phyloP scores from a whole-genome alignment of 129 eudicot genomes.

The Chrysanthemum seticuspe region DNA sequence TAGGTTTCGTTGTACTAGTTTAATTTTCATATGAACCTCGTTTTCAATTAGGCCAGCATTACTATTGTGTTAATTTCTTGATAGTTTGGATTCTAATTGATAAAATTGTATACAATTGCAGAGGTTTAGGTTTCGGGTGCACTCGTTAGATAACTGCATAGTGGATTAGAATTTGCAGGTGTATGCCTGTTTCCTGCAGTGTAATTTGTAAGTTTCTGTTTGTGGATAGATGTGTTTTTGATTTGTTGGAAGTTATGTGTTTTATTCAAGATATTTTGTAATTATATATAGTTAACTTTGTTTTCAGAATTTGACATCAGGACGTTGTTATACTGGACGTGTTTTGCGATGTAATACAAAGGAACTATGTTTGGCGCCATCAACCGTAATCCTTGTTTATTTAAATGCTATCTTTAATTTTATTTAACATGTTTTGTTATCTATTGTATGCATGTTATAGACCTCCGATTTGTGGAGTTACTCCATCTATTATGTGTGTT shows the following conservation, averaged over 20 bases:
- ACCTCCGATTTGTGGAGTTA: too few relatives aligned
- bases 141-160: not conserved
- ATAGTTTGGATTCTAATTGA: not conserved
- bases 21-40: too few relatives aligned
- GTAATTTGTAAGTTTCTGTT: conserved; percentile 10
- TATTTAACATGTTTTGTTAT: too few relatives aligned
- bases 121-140: too few relatives aligned
- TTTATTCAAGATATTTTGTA: not conserved
- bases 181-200: conserved; percentile 7
- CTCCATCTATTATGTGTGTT: too few relatives aligned
- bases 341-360: conserved; percentile 20
- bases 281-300: not conserved
- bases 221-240: not conserved
- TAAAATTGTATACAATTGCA: too few relatives aligned
- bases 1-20: too few relatives aligned
- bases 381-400: too few relatives aligned
- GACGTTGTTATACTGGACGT: conserved; percentile 6
- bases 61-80: conserved; percentile 2
- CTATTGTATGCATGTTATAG: too few relatives aligned
- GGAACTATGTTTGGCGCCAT: conserved; percentile 18
- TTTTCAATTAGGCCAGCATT: not conserved
- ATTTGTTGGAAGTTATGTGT: conserved; percentile 13
- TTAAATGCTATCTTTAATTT: too few relatives aligned
- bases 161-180: conserved; percentile 19
- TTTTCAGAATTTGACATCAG: conserved; percentile 21